Conservation (phyloP, 139 green algal genomes). For the Chlamydomonas sp. region DNA sequence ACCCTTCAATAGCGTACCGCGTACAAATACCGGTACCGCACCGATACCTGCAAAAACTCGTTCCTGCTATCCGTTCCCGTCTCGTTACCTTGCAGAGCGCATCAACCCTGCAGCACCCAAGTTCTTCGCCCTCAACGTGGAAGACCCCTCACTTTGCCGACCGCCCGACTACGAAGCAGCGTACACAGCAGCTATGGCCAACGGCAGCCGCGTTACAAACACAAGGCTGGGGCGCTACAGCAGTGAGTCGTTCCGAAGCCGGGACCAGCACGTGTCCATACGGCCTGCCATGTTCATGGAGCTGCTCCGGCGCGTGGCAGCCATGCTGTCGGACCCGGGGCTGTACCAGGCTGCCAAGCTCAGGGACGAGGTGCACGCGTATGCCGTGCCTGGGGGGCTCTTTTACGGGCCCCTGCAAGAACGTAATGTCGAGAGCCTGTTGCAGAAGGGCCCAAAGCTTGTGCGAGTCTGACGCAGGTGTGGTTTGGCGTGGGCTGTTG, state of each 20-base stretch:
- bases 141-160: constrained; percentile 10
- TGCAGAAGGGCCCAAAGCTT: no score
- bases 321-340: not conserved
- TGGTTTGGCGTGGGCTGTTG: no score
- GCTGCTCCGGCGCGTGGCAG: not conserved
- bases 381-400: constrained; percentile 5
- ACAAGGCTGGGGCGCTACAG: not conserved
- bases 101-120: not conserved
- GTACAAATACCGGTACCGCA: no score
- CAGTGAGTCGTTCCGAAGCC: not conserved
- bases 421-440: no score
- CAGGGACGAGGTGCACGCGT: not conserved
- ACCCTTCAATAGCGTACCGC: no score
- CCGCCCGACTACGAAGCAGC: constrained; percentile 26
- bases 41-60: not conserved
- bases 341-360: not conserved
- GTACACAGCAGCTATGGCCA: not conserved
- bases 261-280: no score
- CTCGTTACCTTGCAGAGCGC: not conserved
- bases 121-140: constrained; percentile 25
- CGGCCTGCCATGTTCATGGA: no score
- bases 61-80: not conserved
- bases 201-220: not conserved
- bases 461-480: no score
- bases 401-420: not conserved